Conservation (phyloP, 352 stramenopile species). For the Phytophthora ohioensis region DNA sequence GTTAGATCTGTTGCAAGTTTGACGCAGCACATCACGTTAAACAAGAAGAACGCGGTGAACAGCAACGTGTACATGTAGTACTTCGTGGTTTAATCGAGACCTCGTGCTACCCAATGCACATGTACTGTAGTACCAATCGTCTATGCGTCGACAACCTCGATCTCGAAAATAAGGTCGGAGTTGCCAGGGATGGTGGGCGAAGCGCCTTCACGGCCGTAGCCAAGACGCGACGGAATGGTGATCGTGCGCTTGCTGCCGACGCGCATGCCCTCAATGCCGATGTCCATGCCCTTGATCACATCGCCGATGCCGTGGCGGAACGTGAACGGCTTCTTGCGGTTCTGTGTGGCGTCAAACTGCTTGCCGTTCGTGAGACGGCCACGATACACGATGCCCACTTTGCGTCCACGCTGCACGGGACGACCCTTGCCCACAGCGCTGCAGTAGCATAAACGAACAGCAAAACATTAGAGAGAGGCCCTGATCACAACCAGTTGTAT, state of each 20-base stretch:
- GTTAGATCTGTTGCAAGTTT: constrained; percentile 1
- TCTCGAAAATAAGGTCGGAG: constrained; percentile 95
- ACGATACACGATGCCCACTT: constrained; percentile 86
- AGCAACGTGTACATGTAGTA: constrained; percentile 1
- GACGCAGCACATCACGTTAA: constrained; percentile 7
- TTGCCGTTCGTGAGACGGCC: constrained; percentile 86
- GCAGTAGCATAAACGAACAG: constrained; percentile 15
- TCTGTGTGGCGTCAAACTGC: constrained; percentile 84
- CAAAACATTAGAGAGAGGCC: constrained; percentile 20
- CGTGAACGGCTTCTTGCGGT: constrained; percentile 86
- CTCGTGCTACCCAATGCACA: constrained; percentile 1
- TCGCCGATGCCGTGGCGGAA: constrained; percentile 89
- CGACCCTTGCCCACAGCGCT: constrained; percentile 81
- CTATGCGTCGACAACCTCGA: constrained; percentile 88
- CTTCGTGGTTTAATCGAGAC: constrained; percentile 7
- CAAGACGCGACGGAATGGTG: constrained; percentile 93
- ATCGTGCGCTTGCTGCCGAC: constrained; percentile 93
- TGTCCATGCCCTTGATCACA: constrained; percentile 97
- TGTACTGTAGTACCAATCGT: constrained; percentile 6
- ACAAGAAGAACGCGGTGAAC: constrained; percentile 7
- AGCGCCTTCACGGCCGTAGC: constrained; percentile 91
- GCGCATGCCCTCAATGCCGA: constrained; percentile 92
- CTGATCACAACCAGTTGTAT: constrained; percentile 5
- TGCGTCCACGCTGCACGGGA: constrained; percentile 62
- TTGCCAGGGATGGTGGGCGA: constrained; percentile 90